Evolutionary conservation across 2,329 filamentous ascomycete genomes (phyloP).

Genomic region (Emmonsiellopsis sp.): DNA sequence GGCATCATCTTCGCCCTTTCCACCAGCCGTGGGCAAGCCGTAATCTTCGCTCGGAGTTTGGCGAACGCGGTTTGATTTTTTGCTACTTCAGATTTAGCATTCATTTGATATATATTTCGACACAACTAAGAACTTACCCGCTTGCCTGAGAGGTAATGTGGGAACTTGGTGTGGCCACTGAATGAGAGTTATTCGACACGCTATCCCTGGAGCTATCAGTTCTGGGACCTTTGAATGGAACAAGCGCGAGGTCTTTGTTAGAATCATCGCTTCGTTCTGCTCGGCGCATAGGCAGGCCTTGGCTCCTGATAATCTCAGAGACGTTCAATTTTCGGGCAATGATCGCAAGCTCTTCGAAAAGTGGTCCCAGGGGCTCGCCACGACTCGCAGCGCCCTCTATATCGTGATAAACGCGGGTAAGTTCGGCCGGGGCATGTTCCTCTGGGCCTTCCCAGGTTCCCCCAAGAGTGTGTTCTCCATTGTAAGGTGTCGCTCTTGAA

Average conservation of each 20-base stretch:
- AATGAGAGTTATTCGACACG: neutral
- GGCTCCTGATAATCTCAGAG: neutral
- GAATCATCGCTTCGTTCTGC: neutral
- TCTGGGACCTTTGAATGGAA: neutral
- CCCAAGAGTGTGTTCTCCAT: neutral
- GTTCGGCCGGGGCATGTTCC: conserved; percentile 11
- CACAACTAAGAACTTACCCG: neutral
- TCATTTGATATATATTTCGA: neutral
- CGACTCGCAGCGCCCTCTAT: conserved; percentile 22
- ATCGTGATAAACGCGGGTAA: conserved; percentile 19
- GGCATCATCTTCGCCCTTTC: neutral
- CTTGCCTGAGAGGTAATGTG: neutral
- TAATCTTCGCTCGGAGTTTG: neutral
- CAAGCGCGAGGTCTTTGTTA: neutral
- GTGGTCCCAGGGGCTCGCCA: conserved; percentile 18
- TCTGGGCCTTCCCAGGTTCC: conserved; percentile 5
- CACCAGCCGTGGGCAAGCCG: neutral
- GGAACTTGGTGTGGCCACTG: neutral
- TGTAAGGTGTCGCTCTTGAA: neutral
- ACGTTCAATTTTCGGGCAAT: conserved; percentile 8
- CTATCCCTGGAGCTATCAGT: neutral
- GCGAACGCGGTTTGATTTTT: neutral
- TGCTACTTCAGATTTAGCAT: neutral
- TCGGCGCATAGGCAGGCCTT: neutral
- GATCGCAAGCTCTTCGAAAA: conserved; percentile 20